Evolutionary conservation across 2,329 filamentous ascomycete species (phyloP), one percentile per base, ranked within the genome.

Genomic region (Cercospora sojina): DNA sequence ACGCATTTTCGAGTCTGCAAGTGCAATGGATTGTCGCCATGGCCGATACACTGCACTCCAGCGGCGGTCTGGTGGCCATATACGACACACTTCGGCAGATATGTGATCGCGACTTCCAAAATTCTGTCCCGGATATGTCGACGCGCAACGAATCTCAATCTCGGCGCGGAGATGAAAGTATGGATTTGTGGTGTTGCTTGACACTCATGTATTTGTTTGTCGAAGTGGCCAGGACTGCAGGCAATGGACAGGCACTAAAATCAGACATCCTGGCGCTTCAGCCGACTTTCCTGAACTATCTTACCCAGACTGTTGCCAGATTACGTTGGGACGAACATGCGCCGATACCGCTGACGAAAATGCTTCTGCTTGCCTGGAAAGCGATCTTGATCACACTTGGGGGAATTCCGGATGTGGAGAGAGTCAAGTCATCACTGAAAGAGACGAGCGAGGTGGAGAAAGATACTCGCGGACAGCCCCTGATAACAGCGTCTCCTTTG

Each of bases 401-500:
- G 27, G 91, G 92, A 47, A 88, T 88, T 41, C 79, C 87, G 62
- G 89, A 93, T 69, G 85, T 97, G 18, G 86, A 89, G 31, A 84
- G 87, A 65, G 86, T 92, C 35, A 98, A 97, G 78, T 83, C 84
- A 68, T 88, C 87, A 2, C 88, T 93, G 32, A 85, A 85, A 61
- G 88, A 92, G 70, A 73, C 78, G 3, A 76, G 78, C 12, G 82
- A 84, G 29, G 82, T 85, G 25, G 84, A 86, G 41, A 85, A 85
- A 67, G 80, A 83, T 68, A 80, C 78, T 47, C 88, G 88, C 72
- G 86, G 88, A 59, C 90, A 91, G 71, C 89, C 89, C n/a, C 83
- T 91, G 53, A 94, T 99, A 67, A 96, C 91, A 1, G 94, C 95
- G 4, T 97, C 94, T 1, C 95, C 95, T 4, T 82, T 99, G 10